phyloP scores from a whole-genome alignment of 108 stramenopile species.

The Nitzschia palea region DNA sequence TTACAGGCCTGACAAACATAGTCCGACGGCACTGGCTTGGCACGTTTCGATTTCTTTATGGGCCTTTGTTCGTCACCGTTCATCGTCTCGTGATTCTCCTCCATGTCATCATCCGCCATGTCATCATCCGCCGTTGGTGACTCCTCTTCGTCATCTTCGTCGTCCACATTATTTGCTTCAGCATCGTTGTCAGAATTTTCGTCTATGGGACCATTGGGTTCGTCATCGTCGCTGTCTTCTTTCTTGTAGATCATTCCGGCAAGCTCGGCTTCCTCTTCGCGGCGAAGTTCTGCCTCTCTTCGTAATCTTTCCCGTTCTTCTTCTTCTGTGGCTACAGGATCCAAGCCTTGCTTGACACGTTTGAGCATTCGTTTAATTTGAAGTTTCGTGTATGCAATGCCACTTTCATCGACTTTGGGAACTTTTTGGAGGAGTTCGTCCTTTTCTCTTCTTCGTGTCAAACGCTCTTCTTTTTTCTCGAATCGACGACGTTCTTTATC shows the following conservation, averaged over 20 bases:
- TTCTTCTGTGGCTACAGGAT: conserved; percentile 67
- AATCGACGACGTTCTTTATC: conserved; percentile 4
- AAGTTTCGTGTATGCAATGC: conserved; percentile 78
- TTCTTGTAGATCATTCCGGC: conserved; percentile 40
- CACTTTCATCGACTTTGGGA: conserved; percentile 53
- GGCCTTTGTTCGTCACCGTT: not conserved
- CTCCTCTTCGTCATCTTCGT: conserved; percentile 31
- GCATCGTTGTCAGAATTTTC: conserved; percentile 26
- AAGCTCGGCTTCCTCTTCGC: conserved; percentile 64
- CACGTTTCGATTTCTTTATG: conserved; percentile 64
- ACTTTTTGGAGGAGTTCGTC: conserved; percentile 42
- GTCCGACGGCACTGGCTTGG: conserved; percentile 78
- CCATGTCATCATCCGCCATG: not conserved
- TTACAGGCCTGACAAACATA: conserved; percentile 85
- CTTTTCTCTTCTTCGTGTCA: conserved; percentile 30
- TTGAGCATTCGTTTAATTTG: conserved; percentile 86
- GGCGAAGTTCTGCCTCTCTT: conserved; percentile 35
- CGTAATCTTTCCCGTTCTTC: conserved; percentile 69
- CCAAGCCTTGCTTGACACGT: conserved; percentile 75
- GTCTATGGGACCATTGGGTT: conserved; percentile 11
- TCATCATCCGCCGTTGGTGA: not conserved
- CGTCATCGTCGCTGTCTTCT: conserved; percentile 25
- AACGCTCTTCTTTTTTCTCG: not conserved
- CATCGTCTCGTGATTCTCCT: not conserved
- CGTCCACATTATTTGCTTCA: conserved; percentile 9